These are phyloP conservation scores for Ambrosia artemisiifolia DNA, from an alignment of 129 eudicot genomes.

Conservation along the genomic window DNA sequence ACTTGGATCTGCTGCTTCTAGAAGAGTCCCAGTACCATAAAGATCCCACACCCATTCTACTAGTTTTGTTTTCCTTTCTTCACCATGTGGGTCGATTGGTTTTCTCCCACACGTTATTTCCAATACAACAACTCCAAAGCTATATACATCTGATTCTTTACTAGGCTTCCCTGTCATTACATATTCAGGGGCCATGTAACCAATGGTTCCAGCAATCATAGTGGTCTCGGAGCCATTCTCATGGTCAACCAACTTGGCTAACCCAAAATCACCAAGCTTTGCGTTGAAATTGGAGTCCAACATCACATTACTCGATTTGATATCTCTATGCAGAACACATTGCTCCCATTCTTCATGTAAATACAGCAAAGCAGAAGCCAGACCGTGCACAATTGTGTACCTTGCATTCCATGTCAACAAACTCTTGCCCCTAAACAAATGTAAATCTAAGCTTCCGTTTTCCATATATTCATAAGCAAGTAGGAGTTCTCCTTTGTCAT, in stretches of 20 bases:
- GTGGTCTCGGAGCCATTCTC: neutral
- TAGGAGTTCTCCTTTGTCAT: neutral
- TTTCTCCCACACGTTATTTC: neutral
- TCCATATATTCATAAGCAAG: no score
- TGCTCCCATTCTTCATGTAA: no score
- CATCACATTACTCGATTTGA: no score
- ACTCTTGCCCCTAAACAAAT: neutral
- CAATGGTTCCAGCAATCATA: neutral
- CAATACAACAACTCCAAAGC: neutral
- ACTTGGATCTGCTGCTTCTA: slow-evolving; percentile 37
- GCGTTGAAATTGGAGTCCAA: no score
- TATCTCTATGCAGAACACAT: no score
- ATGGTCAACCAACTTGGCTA: neutral
- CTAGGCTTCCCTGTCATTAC: neutral
- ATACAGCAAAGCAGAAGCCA: no score
- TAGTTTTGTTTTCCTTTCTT: neutral
- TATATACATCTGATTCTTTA: neutral
- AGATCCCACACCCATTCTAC: slow-evolving; percentile 43
- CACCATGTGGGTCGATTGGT: neutral
- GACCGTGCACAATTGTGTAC: neutral
- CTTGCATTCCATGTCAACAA: neutral
- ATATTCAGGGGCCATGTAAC: neutral
- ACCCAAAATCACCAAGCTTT: neutral
- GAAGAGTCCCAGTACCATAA: slow-evolving; percentile 26
- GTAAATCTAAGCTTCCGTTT: neutral